phyloP scores from a whole-genome alignment of 108 stramenopile genomes.

The Nitzschia palea region DNA sequence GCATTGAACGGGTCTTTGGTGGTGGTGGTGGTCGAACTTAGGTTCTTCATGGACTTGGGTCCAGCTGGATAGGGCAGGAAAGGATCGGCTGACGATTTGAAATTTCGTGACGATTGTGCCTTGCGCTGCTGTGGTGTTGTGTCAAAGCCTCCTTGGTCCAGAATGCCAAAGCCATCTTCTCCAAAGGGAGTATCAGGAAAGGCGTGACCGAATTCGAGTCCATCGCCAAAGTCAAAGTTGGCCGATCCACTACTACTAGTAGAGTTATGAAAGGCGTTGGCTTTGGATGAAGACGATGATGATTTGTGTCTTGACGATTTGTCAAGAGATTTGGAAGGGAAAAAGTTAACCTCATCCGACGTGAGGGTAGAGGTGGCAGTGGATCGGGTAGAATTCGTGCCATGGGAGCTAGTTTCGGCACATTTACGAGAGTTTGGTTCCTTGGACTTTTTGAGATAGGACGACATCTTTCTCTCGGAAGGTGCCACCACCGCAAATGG shows the following conservation, averaged over 20 bases:
- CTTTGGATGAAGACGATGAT: too few relatives aligned
- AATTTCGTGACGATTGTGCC: slow-evolving; percentile 1
- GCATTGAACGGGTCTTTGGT: not conserved
- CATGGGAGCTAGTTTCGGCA: slow-evolving; percentile 12
- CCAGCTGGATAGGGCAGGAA: not conserved
- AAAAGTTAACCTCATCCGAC: not conserved
- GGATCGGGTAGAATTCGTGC: slow-evolving; percentile 13
- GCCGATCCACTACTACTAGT: slow-evolving; percentile 13
- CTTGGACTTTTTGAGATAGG: slow-evolving; percentile 6
- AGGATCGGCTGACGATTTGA: not conserved
- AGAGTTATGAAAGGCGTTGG: not conserved
- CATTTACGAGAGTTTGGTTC: not conserved
- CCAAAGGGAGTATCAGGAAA: slow-evolving; percentile 1
- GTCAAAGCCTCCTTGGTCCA: too few relatives aligned
- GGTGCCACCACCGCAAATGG: slow-evolving; percentile 22
- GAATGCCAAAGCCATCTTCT: slow-evolving; percentile 14
- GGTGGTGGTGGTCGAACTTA: not conserved
- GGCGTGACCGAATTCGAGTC: slow-evolving; percentile 16
- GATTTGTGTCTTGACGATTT: too few relatives aligned
- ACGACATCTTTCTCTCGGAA: slow-evolving; percentile 13
- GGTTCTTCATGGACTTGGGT: slow-evolving; percentile 3
- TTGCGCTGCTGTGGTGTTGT: not conserved
- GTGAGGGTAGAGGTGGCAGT: slow-evolving; percentile 4
- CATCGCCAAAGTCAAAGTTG: slow-evolving; percentile 19
- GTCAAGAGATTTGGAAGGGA: not conserved